Conservation (phyloP, 164 flowering plant genomes). For the Tinospora cordifolia region DNA sequence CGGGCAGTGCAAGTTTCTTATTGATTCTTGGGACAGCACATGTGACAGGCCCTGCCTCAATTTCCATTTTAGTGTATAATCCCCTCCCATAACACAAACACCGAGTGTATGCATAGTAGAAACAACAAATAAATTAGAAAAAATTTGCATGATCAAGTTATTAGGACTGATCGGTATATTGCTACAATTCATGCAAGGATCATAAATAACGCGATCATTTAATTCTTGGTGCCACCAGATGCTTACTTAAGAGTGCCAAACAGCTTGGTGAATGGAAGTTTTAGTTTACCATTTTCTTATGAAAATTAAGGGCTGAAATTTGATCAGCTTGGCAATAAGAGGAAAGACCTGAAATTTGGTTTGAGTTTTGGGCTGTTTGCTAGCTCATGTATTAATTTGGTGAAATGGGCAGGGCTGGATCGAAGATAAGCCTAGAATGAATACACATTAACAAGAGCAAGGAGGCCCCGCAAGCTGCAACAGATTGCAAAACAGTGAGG, state of each 20-base stretch:
- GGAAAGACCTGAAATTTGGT: too few relatives aligned
- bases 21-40: not conserved
- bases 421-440: conserved; percentile 7
- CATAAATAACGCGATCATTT: too few relatives aligned
- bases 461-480: conserved; percentile 7
- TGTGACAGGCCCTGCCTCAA: not conserved
- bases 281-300: not conserved
- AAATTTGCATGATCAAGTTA: too few relatives aligned
- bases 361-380: not conserved
- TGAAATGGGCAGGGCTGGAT: conserved; percentile 18
- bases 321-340: not conserved
- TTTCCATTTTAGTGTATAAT: too few relatives aligned
- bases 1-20: too few relatives aligned
- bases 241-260: too few relatives aligned
- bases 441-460: not conserved
- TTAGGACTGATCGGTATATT: not conserved
- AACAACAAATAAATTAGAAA: not conserved
- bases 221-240: not conserved
- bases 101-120: too few relatives aligned
- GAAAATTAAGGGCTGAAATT: not conserved
- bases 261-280: too few relatives aligned
- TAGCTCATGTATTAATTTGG: conserved; percentile 6
- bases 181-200: too few relatives aligned
- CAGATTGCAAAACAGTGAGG: not conserved
- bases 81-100: too few relatives aligned